phyloP scores from a whole-genome alignment of 1,284 basidiomycete genomes.

The Trametes sp. region DNA sequence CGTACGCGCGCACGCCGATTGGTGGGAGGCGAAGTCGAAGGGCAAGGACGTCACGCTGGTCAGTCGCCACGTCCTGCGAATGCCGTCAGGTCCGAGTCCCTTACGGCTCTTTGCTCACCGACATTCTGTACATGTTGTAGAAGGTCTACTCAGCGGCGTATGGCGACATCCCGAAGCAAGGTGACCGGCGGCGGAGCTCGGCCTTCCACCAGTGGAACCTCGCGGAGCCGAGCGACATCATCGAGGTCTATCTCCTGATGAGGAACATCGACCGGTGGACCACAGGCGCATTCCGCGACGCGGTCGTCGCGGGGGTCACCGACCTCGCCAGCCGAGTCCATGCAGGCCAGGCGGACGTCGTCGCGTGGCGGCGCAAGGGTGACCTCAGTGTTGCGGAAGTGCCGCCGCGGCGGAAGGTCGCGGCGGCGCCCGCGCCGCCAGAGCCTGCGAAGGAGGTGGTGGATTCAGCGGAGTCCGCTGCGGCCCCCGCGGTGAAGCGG shows the following conservation, averaged over 20 bases:
- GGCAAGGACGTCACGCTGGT: constrained; percentile 29
- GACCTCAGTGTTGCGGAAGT: constrained; percentile 41
- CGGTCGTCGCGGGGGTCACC: constrained; percentile 49
- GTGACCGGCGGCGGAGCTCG: constrained; percentile 18
- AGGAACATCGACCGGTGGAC: constrained; percentile 64
- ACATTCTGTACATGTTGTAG: no score
- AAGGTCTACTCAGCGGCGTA: constrained; percentile 59
- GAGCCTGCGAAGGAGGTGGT: constrained; percentile 34
- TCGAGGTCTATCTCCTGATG: constrained; percentile 60
- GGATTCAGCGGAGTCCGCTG: constrained; percentile 7
- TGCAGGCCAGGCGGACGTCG: constrained; percentile 42
- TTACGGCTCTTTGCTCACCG: no score
- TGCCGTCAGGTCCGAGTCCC: constrained; percentile 1
- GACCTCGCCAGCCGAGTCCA: constrained; percentile 45
- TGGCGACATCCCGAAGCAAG: constrained; percentile 34
- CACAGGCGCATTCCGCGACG: constrained; percentile 48
- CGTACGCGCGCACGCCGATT: constrained; percentile 64
- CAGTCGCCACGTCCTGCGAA: constrained; percentile 36
- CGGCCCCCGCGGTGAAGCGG: constrained; percentile 17
- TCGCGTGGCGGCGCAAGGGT: constrained; percentile 57
- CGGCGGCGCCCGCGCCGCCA: constrained; percentile 31
- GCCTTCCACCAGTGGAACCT: constrained; percentile 60
- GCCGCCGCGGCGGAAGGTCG: constrained; percentile 18
- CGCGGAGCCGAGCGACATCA: constrained; percentile 51
- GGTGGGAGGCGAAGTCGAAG: constrained; percentile 49